Conservation (phyloP, 352 stramenopile species). For the Aphanomyces euteiches region DNA sequence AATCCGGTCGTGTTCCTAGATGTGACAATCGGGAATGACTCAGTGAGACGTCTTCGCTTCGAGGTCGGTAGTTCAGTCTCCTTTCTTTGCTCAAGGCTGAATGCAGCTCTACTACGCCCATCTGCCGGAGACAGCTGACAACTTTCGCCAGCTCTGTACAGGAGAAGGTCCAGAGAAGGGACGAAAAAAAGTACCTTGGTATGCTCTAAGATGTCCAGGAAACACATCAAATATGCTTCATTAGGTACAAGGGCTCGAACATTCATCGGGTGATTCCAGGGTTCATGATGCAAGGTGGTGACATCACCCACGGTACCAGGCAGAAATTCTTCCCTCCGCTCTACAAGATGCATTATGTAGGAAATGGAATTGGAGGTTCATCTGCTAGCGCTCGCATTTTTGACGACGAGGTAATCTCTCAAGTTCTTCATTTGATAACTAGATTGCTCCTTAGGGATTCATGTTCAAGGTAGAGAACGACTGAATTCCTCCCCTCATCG, state of each 20-base stretch:
- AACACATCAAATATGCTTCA: constrained; percentile 35
- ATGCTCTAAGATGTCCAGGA: too few relatives aligned
- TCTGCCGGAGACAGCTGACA: constrained; percentile 54
- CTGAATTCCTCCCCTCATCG: constrained; percentile 38
- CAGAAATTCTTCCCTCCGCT: neutral
- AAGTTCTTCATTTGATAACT: neutral
- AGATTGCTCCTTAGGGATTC: constrained; percentile 66
- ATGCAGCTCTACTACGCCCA: constrained; percentile 68
- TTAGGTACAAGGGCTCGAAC: constrained; percentile 92
- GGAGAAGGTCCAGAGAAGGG: constrained; percentile 33
- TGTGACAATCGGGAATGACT: constrained; percentile 48
- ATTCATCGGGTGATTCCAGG: constrained; percentile 98
- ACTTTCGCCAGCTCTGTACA: constrained; percentile 72
- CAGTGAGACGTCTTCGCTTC: constrained; percentile 56
- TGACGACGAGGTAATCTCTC: constrained; percentile 87
- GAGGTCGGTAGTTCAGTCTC: constrained; percentile 38
- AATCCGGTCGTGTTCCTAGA: constrained; percentile 64
- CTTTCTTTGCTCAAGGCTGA: constrained; percentile 8
- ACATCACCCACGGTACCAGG: constrained; percentile 80
- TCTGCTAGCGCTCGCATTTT: constrained; percentile 94
- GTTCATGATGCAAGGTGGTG: constrained; percentile 98
- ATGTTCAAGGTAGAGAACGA: constrained; percentile 53
- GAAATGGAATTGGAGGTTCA: constrained; percentile 90
- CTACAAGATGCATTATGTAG: constrained; percentile 34
- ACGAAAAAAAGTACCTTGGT: neutral